Percentiles rank a stretch among this genome's conserved stretches.
phyloP scores from a whole-genome alignment of 2,329 filamentous ascomycete species.

The Cladosporium sphaerospermum region DNA sequence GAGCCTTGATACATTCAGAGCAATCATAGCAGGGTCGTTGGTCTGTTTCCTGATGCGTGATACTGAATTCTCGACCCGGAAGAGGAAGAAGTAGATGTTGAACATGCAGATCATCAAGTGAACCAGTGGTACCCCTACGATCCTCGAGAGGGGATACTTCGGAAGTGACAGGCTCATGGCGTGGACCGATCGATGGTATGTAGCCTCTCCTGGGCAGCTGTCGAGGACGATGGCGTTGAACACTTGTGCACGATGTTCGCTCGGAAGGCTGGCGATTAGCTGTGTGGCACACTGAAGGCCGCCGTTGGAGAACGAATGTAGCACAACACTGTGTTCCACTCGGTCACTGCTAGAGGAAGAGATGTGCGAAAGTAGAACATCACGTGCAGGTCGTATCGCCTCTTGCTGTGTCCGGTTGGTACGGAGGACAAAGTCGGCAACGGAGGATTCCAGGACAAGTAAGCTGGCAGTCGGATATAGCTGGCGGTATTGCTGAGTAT shows the following conservation, averaged over 20 bases:
- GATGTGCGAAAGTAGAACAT: slow-evolving; percentile 15
- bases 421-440: slow-evolving; percentile 18
- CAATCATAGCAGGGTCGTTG: slow-evolving; percentile 14
- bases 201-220: slow-evolving; percentile 22
- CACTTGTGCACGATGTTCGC: background rate
- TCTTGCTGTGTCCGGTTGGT: slow-evolving; percentile 8
- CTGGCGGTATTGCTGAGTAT: slow-evolving; percentile 24
- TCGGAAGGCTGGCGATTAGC: slow-evolving; percentile 15
- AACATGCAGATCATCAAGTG: slow-evolving; percentile 10
- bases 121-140: slow-evolving; percentile 13
- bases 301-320: slow-evolving; percentile 33
- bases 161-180: slow-evolving; percentile 18
- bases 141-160: slow-evolving; percentile 10
- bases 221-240: slow-evolving; percentile 25
- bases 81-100: slow-evolving; percentile 3
- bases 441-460: slow-evolving; percentile 24
- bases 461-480: slow-evolving; percentile 24
- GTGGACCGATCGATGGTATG: slow-evolving; percentile 12
- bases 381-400: slow-evolving; percentile 15
- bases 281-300: slow-evolving; percentile 24
- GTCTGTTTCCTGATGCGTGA: slow-evolving; percentile 10
- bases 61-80: slow-evolving; percentile 11
- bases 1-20: slow-evolving; percentile 35
- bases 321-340: slow-evolving; percentile 15
- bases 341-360: background rate